Evolutionary conservation across 2,329 filamentous ascomycete genomes (phyloP), one percentile per base, ranked within the genome.

Genomic region (Claviceps purpurea): DNA sequence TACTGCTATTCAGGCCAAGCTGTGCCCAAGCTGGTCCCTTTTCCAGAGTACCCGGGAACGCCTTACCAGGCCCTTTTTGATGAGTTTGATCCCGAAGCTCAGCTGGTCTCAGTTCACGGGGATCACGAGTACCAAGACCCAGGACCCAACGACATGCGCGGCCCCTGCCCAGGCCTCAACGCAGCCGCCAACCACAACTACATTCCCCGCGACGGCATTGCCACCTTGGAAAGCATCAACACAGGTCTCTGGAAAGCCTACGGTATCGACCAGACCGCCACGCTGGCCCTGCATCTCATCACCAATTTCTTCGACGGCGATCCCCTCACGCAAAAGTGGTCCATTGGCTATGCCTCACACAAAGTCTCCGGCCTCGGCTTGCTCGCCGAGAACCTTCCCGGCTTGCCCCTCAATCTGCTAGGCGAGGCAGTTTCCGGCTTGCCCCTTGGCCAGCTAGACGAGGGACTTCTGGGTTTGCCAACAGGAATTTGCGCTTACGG

Each of bases 101-200:
- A 50, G 22, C 38, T 50, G 16, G 48, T 50, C 20, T 50, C 48
- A 6, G 39, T 50, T 18, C 48, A 50, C 5, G 48, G 48, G 7
- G 22, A 50, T 20, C 48, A 48, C 14, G 46, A 48, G 39, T 48
- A 48, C 34, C 34, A 11, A 48, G 46, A 48, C 5, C 52, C 52
- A 2, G 42, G 47, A 14, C 46, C 41, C 4, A n/a, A 50, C 5
- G 52, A 54, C 14, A 34, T 38, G 3, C 50, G 52, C 43, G 54
- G 52, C 5, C 42, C 47, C 8, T 67, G 65, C 34, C 64, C 65
- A 1, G 65, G 64, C 3, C 57, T 68, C 11, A 66, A 67, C 41
- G 59, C 58, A 2, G 51, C 65, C n/a, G 64, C 65, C 11, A 67
- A 67, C 52, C 64, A 67, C 34, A 62, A 63, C 18, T 68, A 65